Evolutionary conservation across 441 rosid species (phyloP), one percentile per base, ranked within the genome.

Genomic region (Syzygium syzygioides): DNA sequence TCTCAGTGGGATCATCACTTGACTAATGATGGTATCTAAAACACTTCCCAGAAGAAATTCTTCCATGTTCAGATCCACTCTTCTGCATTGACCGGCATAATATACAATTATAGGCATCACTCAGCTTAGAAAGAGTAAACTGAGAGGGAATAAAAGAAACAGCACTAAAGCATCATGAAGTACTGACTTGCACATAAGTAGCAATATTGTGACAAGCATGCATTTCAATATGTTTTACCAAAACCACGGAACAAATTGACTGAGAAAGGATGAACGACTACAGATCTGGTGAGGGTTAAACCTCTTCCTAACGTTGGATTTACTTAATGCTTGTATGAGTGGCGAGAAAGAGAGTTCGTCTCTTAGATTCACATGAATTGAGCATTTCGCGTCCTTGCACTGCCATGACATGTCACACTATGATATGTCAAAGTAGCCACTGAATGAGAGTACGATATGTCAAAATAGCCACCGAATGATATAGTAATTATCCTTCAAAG

Each of bases 21-120:
- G 99, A 91, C 98, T 96, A 60, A 96, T 90, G 53, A 95, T 84
- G 45, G 94, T 93, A 92, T 96, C 97, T 85, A 97, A 89, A 56
- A 95, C 91, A 87, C 88, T 95, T 85, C 93, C 95, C 86, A 96
- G 87, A 52, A 90, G 87, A 91, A 96, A 95, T 90, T 96, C 98
- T 86, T 93, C 96, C 90, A 62, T 71, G 89, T 94, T 94, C 84
- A 95, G 87, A 90, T 95, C 93, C 89, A 93, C 56, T 37, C 87
- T 93, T 66, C 97, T 92, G 95, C 90, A 20, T 90, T 37, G 66
- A 91, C 84, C 86, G 87, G 41, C 64, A 86, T 10, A 89, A 32
- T 87, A 86, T 20, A 57, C 14, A 87, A 83, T 86, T 80, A 50
- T 14, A 56, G 59, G 60, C 56, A 87, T 55, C 19, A 37, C 55